Evolutionary conservation across 768 basidiomycete genomes (phyloP).

Genomic region (Termitomyces sp.): DNA sequence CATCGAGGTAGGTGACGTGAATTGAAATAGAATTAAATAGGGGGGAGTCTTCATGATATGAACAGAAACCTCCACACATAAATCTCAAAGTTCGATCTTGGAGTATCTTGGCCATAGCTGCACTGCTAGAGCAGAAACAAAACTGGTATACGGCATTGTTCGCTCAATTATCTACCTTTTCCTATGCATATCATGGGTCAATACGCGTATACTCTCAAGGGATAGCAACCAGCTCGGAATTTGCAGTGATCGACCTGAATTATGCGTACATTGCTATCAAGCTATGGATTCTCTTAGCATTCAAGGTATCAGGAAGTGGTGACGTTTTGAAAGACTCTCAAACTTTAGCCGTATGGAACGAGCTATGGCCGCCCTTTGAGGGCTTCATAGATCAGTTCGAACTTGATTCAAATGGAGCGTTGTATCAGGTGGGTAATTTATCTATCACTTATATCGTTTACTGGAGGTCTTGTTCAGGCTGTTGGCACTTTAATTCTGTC

Average conservation of each 20-base stretch:
- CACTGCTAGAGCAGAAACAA: slow-evolving; percentile 35
- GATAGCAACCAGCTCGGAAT: slow-evolving; percentile 27
- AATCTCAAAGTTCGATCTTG: slow-evolving; percentile 49
- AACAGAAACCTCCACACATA: slow-evolving; percentile 28
- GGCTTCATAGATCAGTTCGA: slow-evolving; percentile 45
- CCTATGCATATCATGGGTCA: slow-evolving; percentile 37
- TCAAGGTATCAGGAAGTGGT: slow-evolving; percentile 25
- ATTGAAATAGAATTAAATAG: too few relatives aligned
- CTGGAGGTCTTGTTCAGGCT: slow-evolving; percentile 32
- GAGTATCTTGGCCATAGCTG: slow-evolving; percentile 57
- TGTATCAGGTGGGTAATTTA: slow-evolving; percentile 29
- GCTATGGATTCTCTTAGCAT: slow-evolving; percentile 62
- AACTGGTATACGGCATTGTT: slow-evolving; percentile 39
- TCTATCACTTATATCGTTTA: background rate
- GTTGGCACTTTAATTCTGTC: slow-evolving; percentile 49
- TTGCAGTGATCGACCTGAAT: slow-evolving; percentile 55
- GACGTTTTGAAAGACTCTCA: slow-evolving; percentile 23
- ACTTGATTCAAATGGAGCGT: slow-evolving; percentile 36
- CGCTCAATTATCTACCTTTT: slow-evolving; percentile 46
- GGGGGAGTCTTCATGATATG: background rate
- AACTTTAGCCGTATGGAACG: slow-evolving; percentile 59
- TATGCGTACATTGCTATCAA: slow-evolving; percentile 66
- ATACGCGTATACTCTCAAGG: slow-evolving; percentile 37
- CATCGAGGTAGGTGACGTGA: slow-evolving; percentile 25
- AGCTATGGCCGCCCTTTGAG: slow-evolving; percentile 71